Base-by-base conservation (phyloP, 1,284 basidiomycete genomes). In the Sporisorium graminicola region DNA sequence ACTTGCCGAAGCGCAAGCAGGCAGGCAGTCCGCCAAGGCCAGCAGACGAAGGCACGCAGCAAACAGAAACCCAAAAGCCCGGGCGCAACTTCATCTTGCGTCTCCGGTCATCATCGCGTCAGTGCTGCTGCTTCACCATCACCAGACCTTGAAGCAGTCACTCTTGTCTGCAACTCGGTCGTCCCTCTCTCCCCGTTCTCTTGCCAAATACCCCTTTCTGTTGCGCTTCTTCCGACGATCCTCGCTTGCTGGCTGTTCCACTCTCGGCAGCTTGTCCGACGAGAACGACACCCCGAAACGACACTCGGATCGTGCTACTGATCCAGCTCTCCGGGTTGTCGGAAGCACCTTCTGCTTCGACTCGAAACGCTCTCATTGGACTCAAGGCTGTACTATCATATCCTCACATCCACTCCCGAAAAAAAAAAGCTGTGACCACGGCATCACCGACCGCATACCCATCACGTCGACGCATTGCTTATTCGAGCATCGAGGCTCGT, bases 251-350 rank as follows among this genome's bases (percentile, higher is more conserved):
- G 24, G 26, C 47, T 18, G 20, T 18, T 31, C 31, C 49, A 12
- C 49, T 20, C n/a, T 31, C 49, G 49, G 27, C n/a, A 50, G 49
- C n/a, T 13, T 5, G 29, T 20, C 49, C 50, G 50, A 52, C 50
- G 50, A 26, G 7, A 5, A 44, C 20, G 29, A 22, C 50, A 10
- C n/a, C 50, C 29, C 18, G 20, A 29, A 31, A 50, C 27, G 49
- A 22, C 33, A 33, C n/a, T 51, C 31, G 50, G 50, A 35, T 24
- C 50, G 50, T 49, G 50, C 50, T 35, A 9, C 50, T 27, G 49
- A 50, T 31, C 24, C 31, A 37, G 31, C 12, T 52, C 16, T 13
- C 37, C 26, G 50, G 50, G 37, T n/a, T 22, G 8, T 35, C 50
- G 31, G 33, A 35, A 52, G 50, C 50, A 52, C 31, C 31, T 37